These are phyloP conservation scores for Caryopteris hybrid DNA, from an alignment of 305 asterid genomes.

Conservation along the genomic window DNA sequence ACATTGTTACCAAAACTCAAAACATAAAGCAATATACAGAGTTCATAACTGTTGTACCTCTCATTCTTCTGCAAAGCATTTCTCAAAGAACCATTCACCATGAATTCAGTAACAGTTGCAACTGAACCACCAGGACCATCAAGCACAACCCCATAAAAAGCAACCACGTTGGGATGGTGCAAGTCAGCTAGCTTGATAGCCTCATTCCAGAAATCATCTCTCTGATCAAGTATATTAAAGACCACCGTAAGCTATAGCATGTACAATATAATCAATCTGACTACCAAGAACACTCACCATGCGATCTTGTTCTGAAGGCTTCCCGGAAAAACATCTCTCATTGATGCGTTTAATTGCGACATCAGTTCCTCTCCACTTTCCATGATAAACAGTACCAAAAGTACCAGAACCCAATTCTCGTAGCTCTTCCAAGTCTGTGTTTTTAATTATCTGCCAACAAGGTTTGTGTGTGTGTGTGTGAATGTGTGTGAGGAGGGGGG, in stretches of 20 bases:
- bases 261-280: conserved; percentile 8
- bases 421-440: conserved; percentile 88
- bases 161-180: conserved; percentile 99
- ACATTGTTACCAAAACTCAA: neutral
- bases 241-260: conserved; percentile 6
- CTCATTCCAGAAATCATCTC: conserved; percentile 98
- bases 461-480: too few relatives aligned
- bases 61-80: conserved; percentile 84
- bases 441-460: conserved; percentile 59
- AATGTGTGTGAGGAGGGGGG: neutral
- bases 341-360: conserved; percentile 94
- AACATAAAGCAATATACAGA: conserved; percentile 8
- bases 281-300: conserved; percentile 56
- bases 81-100: conserved; percentile 96
- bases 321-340: conserved; percentile 84
- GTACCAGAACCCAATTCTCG: conserved; percentile 97
- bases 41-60: conserved; percentile 33
- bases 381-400: conserved; percentile 98
- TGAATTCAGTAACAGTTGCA: conserved; percentile 95
- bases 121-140: conserved; percentile 90
- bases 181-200: conserved; percentile 90
- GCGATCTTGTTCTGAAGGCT: conserved; percentile 93
- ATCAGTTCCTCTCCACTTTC: conserved; percentile 99
- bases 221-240: conserved; percentile 36
- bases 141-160: conserved; percentile 94